These are phyloP conservation scores for Spirogloea muscicola DNA, from an alignment of 139 green algal species.

Conservation along the genomic window DNA sequence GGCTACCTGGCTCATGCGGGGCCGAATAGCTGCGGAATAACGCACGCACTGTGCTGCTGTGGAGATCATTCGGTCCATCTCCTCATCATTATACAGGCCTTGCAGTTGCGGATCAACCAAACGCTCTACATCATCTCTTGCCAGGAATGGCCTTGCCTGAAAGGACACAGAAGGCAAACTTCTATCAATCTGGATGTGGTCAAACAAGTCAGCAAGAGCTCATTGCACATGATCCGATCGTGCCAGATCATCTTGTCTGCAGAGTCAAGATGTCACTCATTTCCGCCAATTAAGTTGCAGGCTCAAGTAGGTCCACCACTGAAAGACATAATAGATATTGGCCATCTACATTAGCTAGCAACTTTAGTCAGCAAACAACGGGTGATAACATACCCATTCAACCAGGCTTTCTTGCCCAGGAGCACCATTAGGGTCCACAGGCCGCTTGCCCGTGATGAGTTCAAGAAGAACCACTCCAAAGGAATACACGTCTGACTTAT, in stretches of 20 bases:
- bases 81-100: slow-evolving; percentile 9
- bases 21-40: not conserved
- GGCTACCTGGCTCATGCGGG: slow-evolving; percentile 15
- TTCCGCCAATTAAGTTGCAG: too few species aligned
- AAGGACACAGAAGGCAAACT: too few species aligned
- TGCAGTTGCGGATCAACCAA: slow-evolving; percentile 13
- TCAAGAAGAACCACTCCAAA: slow-evolving; percentile 37
- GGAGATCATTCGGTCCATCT: slow-evolving; percentile 20
- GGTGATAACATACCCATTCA: too few species aligned
- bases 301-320: too few species aligned
- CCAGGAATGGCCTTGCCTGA: slow-evolving; percentile 11
- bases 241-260: too few species aligned
- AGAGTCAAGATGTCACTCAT: too few species aligned
- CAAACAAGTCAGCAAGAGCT: too few species aligned
- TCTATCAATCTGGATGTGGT: too few species aligned
- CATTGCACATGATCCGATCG: too few species aligned
- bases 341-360: too few species aligned
- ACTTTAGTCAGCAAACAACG: too few species aligned
- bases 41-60: slow-evolving; percentile 19
- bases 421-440: slow-evolving; percentile 21
- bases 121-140: not conserved
- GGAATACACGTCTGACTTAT: slow-evolving; percentile 32
- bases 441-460: slow-evolving; percentile 1
- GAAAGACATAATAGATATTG: too few species aligned
- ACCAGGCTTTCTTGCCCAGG: slow-evolving; percentile 36